Evolutionary conservation across 176 grass and related monocot species (phyloP), one percentile per base, ranked within the genome.

Genomic region (Microstegium vimineum): DNA sequence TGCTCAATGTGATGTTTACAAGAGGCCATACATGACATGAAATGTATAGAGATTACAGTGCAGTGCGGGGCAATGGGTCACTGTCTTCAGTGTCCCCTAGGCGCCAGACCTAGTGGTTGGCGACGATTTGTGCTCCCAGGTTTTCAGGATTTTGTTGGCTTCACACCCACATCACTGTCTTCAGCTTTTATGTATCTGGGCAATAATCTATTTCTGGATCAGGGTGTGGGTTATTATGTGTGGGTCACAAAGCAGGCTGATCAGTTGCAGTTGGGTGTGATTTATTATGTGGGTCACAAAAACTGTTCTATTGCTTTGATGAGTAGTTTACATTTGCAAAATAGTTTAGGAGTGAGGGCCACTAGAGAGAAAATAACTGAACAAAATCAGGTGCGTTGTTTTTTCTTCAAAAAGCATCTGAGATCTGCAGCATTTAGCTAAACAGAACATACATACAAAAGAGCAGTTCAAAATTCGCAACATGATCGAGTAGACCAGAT

Each of bases 61-160:
- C 20, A 37, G 5, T 45, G 25, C 64, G 42, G 54, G 33, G 70
- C 26, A 66, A 47, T 30, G 74, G 62, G 89, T 94, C 90, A 89
- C 37, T 74, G 18, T 74, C 43, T 94, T 92, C 73, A 42, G 82
- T 94, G 92, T 89, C 90, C 87, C 90, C 90, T 85, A 54, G 51
- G 76, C 22, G 81, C 68, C 60, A 71, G 80, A 84, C 83, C 80
- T 82, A 86, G 86, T 84, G 89, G 89, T 90, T 90, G 92, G 71
- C 59, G 35, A 86, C 54, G 74, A 89, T 92, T 43, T 87, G 63
- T 71, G 71, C 34, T 80, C 92, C 94, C 76, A 70, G 75, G 90
- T 90, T 74, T 94, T 85, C 85, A 90, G 94, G 92, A 89, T 83
- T 92, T 73, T 90, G 94, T 83, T 92, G 70, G 88, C 82, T 83